These are phyloP conservation scores for Sorghum bicolor DNA, from an alignment of 176 grass and related monocot species.

Conservation along the genomic window DNA sequence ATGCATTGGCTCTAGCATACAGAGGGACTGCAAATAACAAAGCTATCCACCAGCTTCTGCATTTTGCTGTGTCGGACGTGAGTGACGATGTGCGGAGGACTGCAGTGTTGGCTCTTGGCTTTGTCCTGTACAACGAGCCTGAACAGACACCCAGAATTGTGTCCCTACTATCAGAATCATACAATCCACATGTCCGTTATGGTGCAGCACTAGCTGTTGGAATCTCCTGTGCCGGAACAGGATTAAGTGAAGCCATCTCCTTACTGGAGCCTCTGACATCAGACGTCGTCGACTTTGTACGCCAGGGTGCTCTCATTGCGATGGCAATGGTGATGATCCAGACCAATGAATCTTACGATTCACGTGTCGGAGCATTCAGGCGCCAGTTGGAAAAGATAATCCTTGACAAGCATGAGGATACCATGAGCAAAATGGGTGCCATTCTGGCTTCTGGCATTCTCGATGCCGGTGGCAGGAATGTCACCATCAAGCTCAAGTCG, in stretches of 20 bases:
- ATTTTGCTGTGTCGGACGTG: conserved; percentile 75
- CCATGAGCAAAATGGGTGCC: conserved; percentile 93
- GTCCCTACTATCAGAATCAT: conserved; percentile 81
- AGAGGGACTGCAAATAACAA: conserved; percentile 86
- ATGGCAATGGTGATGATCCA: conserved; percentile 96
- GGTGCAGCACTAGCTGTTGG: conserved; percentile 85
- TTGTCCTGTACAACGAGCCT: conserved; percentile 78
- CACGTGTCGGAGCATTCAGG: conserved; percentile 71
- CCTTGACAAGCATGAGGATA: conserved; percentile 80
- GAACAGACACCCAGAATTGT: conserved; percentile 86
- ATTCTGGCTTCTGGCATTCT: conserved; percentile 87
- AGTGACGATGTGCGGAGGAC: conserved; percentile 86
- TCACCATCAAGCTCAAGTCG: conserved; percentile 71
- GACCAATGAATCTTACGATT: conserved; percentile 74
- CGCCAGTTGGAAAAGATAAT: conserved; percentile 79
- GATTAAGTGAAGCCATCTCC: conserved; percentile 79
- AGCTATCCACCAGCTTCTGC: conserved; percentile 85
- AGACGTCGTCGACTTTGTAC: conserved; percentile 77
- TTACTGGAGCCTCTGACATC: conserved; percentile 84
- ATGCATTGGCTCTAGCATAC: conserved; percentile 80
- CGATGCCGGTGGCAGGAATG: conserved; percentile 77
- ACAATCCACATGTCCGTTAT: conserved; percentile 86
- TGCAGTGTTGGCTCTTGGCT: conserved; percentile 80
- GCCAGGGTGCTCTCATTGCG: conserved; percentile 75
- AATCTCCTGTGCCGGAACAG: conserved; percentile 78